Evolutionary conservation across 2,329 filamentous ascomycete species (phyloP).

Genomic region (Calonectria pseudoreteaudii): DNA sequence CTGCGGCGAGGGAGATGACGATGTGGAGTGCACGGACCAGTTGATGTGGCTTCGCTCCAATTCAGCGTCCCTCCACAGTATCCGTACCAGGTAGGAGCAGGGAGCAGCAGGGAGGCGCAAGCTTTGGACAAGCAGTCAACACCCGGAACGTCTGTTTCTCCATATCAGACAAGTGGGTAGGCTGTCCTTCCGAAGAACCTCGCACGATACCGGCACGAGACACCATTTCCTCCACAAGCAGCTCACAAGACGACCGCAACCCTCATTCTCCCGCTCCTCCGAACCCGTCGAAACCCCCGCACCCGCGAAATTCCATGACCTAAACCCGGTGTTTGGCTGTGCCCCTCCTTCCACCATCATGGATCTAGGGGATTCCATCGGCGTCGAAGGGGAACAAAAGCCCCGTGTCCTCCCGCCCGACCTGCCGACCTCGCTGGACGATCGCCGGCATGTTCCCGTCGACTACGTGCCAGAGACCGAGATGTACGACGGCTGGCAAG

Average conservation of each 20-base stretch:
- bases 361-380: conserved; percentile 67
- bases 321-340: conserved; percentile 45
- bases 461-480: conserved; percentile 84
- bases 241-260: conserved; percentile 1
- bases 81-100: background rate
- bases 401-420: conserved; percentile 78
- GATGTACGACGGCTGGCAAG: conserved; percentile 99
- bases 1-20: conserved; percentile 15
- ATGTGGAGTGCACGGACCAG: conserved; percentile 25
- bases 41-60: conserved; percentile 33
- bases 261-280: background rate
- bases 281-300: conserved; percentile 18
- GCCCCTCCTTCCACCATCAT: conserved; percentile 66
- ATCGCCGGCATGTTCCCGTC: conserved; percentile 77
- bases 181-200: conserved; percentile 36
- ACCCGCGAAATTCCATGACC: conserved; percentile 47
- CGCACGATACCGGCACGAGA: conserved; percentile 36
- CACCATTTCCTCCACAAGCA: conserved; percentile 20
- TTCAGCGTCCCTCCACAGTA: conserved; percentile 18
- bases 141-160: conserved; percentile 42
- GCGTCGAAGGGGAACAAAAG: conserved; percentile 55
- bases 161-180: conserved; percentile 41
- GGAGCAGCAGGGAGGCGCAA: conserved; percentile 19
- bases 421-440: conserved; percentile 91
- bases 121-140: conserved; percentile 26